Conservation (phyloP, 2,329 filamentous ascomycete species). For the Calonectria montana region DNA sequence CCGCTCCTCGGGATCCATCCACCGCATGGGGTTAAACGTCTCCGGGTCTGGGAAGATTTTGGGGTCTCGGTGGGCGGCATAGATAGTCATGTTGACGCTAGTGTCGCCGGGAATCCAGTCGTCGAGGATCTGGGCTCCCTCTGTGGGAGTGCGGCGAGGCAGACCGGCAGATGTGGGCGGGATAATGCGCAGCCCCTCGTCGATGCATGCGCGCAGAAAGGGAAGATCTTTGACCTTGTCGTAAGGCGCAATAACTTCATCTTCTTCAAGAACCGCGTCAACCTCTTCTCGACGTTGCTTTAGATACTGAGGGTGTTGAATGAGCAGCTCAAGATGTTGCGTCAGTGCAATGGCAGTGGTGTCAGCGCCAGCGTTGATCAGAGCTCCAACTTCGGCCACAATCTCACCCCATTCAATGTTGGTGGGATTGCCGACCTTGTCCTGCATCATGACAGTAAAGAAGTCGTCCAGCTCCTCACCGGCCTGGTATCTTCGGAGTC, state of each 20-base stretch:
- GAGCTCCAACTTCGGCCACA: slow-evolving; percentile 63
- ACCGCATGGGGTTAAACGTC: slow-evolving; percentile 52
- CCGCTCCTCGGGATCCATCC: slow-evolving; percentile 46
- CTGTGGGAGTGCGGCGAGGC: slow-evolving; percentile 40
- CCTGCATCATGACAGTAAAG: slow-evolving; percentile 65
- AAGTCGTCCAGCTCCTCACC: slow-evolving; percentile 70
- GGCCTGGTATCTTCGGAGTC: slow-evolving; percentile 14
- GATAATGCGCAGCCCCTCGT: slow-evolving; percentile 54
- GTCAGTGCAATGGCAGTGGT: slow-evolving; percentile 61
- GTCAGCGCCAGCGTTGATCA: slow-evolving; percentile 61
- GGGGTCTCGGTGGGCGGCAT: slow-evolving; percentile 51
- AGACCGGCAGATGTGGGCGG: slow-evolving; percentile 41
- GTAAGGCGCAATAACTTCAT: slow-evolving; percentile 58
- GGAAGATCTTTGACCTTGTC: slow-evolving; percentile 61
- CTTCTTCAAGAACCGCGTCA: slow-evolving; percentile 53
- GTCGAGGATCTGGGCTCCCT: slow-evolving; percentile 42
- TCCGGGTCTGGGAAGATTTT: slow-evolving; percentile 51
- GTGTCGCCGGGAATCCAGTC: slow-evolving; percentile 48
- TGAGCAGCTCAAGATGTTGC: slow-evolving; percentile 62
- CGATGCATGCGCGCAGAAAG: slow-evolving; percentile 61
- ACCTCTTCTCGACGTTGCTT: slow-evolving; percentile 56
- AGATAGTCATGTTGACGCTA: slow-evolving; percentile 50
- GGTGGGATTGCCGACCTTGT: slow-evolving; percentile 49
- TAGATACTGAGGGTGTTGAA: slow-evolving; percentile 55
- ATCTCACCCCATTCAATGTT: slow-evolving; percentile 67